These are phyloP conservation scores for Clohesyomyces aquaticus DNA, from an alignment of 495 filamentous ascomycete species.

Conservation along the genomic window DNA sequence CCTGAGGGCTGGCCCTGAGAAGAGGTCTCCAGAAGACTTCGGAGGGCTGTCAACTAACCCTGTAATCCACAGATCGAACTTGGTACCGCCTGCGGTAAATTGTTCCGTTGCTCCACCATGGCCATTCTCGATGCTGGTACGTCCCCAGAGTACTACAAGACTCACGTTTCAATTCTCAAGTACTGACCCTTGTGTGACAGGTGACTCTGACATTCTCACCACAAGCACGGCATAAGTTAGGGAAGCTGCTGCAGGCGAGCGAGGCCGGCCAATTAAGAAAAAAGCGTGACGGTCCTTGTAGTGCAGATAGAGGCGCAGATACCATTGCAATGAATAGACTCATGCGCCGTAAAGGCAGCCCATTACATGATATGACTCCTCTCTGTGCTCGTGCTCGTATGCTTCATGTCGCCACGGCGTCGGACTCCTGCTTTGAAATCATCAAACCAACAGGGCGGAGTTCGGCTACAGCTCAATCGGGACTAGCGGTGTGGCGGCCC, in stretches of 20 bases:
- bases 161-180: not conserved
- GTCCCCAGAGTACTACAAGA: not conserved
- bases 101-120: constrained; percentile 91
- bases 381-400: not conserved
- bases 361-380: constrained; percentile 17
- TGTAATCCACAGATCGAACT: constrained; percentile 77
- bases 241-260: not conserved
- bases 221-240: constrained; percentile 62
- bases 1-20: constrained; percentile 66
- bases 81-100: constrained; percentile 90
- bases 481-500: constrained; percentile 24
- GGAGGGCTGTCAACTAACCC: constrained; percentile 71
- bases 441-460: constrained; percentile 2
- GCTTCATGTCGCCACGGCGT: not conserved
- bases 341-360: constrained; percentile 8
- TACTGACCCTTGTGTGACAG: constrained; percentile 11
- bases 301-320: constrained; percentile 4
- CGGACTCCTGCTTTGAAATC: constrained; percentile 17
- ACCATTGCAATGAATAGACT: constrained; percentile 23
- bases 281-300: not conserved
- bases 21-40: constrained; percentile 75
- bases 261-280: not conserved
- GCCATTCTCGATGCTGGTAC: constrained; percentile 82
- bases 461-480: constrained; percentile 14
- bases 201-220: constrained; percentile 95